These are phyloP conservation scores for Solanum paucissectum DNA, from an alignment of 257 asterid genomes.

Conservation along the genomic window DNA sequence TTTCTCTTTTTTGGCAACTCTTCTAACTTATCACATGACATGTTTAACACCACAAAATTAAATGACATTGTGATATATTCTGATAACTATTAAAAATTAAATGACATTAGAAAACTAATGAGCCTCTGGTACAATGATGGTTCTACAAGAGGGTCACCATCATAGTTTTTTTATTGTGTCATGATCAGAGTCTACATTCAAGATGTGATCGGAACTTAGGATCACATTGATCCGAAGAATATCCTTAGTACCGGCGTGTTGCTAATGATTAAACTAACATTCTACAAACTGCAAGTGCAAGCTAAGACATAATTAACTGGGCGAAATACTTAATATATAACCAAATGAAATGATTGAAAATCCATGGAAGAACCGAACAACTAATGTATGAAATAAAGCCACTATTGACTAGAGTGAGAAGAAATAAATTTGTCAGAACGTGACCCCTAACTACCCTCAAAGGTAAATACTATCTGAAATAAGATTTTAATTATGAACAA, in stretches of 20 bases:
- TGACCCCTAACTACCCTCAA: no score
- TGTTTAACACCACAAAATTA: no score
- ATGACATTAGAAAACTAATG: neutral
- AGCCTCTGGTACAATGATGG: neutral
- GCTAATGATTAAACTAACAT: neutral
- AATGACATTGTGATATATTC: no score
- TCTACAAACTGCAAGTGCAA: neutral
- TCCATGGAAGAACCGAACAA: neutral
- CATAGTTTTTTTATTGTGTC: neutral
- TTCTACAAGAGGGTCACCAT: neutral
- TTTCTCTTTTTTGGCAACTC: no score
- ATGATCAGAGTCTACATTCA: neutral
- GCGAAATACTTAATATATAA: neutral
- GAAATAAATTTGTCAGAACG: neutral
- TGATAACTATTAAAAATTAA: no score
- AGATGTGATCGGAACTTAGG: neutral
- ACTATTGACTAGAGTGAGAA: neutral
- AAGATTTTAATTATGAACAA: no score
- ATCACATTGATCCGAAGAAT: neutral
- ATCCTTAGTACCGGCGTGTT: neutral
- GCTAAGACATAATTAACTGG: no score
- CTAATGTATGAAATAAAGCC: neutral
- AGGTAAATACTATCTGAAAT: no score
- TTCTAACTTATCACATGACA: no score
- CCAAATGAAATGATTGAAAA: neutral